Evolutionary conservation across 805 yeast genomes (phyloP), one percentile per base, ranked within the genome.

Genomic region (Saccharomyces kudriavzevii): DNA sequence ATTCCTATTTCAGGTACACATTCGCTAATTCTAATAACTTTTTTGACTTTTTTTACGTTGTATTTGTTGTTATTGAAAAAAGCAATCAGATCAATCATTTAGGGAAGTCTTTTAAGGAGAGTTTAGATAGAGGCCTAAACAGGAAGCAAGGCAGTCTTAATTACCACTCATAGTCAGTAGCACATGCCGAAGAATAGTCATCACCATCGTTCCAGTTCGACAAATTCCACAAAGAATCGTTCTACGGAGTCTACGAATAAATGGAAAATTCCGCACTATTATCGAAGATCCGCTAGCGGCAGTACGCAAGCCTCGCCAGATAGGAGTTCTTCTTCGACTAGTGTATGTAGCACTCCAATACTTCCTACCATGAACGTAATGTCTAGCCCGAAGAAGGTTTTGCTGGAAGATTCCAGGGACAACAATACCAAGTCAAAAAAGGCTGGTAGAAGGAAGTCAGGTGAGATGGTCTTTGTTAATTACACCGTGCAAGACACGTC

Each of bases 211-310:
- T 35, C 43, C 24, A 35, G 24, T 35, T 35, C 43, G 43, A 24
- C 17, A 17, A 35, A 20, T 35, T 35, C 43, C 50, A 53, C 56
- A 40, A 53, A 53, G 48, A 56, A 60, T 25, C 60, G 64, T 11
- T 56, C 56, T 22, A 53, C 57, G 11, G 69, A 65, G 48, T 54
- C 68, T 13, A 56, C 59, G 26, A 66, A 60, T 51, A 67, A 65
- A 53, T 67, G 71, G 71, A 67, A 66, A 52, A 67, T 67, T 29
- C 71, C 71, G 10, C 71, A 67, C 53, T 67, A 67, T 49, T 67
- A 67, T 50, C 61, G 67, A 30, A 61, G 69, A 50, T 57, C 63
- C 2, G 49, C 63, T 5, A 51, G 48, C n/a, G 51, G 47, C 11
- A 35, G 43, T 17, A 35, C 43, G 9, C 43, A 35, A n/a, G 52